Conservation (phyloP, 78 protist species). For the Emiliania huxleyi region DNA sequence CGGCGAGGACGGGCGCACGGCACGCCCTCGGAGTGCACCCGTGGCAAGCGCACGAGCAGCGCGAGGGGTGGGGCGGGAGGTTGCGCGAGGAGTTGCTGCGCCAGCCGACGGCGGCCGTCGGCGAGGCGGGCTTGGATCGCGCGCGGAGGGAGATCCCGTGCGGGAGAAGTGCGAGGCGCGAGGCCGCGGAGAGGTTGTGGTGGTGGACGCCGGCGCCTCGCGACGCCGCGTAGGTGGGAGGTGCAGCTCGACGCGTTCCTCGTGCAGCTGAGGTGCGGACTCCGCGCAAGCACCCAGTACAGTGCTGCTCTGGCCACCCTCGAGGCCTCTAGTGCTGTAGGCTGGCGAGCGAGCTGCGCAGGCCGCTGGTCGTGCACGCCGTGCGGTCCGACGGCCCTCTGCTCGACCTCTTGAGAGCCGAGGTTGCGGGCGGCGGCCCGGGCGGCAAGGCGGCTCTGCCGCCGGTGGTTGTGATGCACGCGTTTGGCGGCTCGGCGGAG, state of each 20-base stretch:
- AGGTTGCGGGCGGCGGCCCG: background rate
- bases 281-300: too few relatives aligned
- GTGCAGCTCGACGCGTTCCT: too few relatives aligned
- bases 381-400: constrained; percentile 1
- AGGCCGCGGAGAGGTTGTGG: too few relatives aligned
- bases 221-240: too few relatives aligned
- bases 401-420: background rate
- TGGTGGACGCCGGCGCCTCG: too few relatives aligned
- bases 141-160: background rate
- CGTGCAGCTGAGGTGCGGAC: too few relatives aligned
- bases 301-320: too few relatives aligned
- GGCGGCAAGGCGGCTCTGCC: background rate
- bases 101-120: background rate
- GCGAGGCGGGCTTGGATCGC: background rate
- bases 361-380: background rate
- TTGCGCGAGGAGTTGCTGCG: background rate
- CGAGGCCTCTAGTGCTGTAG: too few relatives aligned
- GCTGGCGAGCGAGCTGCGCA: background rate
- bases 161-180: too few relatives aligned
- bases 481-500: background rate
- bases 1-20: background rate
- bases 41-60: background rate
- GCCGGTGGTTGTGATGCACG: background rate
- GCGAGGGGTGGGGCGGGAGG: background rate
- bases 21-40: background rate